Evolutionary conservation across 768 basidiomycete species (phyloP).

Genomic region (Boletellus emodensis): DNA sequence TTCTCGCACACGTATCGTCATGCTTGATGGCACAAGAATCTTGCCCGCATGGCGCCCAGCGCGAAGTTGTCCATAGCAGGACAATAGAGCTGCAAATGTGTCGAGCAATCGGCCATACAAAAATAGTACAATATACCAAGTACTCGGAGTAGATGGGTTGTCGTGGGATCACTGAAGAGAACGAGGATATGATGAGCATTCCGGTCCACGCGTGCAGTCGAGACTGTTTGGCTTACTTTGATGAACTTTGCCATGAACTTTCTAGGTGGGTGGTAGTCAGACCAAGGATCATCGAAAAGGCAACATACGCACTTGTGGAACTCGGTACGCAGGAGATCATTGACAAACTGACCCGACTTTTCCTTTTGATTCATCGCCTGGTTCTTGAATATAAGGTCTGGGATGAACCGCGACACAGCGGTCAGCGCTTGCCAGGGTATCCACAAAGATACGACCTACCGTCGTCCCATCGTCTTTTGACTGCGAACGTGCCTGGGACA

Average conservation of each 20-base stretch:
- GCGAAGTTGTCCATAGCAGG: no score
- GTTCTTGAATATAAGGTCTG: constrained; percentile 98
- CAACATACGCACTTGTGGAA: constrained; percentile 74
- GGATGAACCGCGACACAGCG: neutral
- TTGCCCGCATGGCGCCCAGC: no score
- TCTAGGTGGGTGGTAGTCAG: constrained; percentile 36
- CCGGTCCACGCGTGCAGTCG: neutral
- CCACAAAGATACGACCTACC: constrained; percentile 44
- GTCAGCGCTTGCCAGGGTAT: neutral
- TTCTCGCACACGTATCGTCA: no score
- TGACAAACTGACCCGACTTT: constrained; percentile 82
- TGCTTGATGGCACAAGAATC: no score
- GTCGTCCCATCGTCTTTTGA: constrained; percentile 94
- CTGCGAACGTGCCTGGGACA: constrained; percentile 79
- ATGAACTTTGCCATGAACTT: constrained; percentile 94
- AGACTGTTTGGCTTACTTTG: constrained; percentile 46
- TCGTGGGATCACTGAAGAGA: constrained; percentile 7
- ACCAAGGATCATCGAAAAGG: constrained; percentile 1
- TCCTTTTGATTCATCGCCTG: constrained; percentile 74
- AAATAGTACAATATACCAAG: neutral
- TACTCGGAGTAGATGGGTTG: neutral
- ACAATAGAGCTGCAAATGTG: neutral
- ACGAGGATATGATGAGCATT: neutral
- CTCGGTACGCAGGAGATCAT: constrained; percentile 90
- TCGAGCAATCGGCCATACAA: neutral